A percentile compares a stretch with the other conserved stretches of the same genome.
These are phyloP conservation scores for Quillaja saponaria DNA, from an alignment of 306 rosid genomes.

Conservation along the genomic window DNA sequence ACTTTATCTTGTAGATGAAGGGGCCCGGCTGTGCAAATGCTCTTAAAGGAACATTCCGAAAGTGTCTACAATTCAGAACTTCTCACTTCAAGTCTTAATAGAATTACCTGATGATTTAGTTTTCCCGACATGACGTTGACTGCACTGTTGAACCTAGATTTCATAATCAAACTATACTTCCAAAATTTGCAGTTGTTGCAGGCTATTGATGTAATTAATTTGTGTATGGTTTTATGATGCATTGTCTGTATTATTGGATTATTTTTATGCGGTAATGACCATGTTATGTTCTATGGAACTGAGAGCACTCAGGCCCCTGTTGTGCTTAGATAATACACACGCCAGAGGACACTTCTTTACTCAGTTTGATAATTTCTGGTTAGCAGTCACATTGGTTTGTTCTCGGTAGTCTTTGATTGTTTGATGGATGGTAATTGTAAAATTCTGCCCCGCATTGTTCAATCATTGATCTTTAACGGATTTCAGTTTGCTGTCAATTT, in stretches of 20 bases:
- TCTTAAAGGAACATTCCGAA: not conserved
- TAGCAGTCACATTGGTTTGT: too few relatives aligned
- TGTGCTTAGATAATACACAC: too few relatives aligned
- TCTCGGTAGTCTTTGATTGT: too few relatives aligned
- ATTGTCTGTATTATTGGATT: conserved; percentile 11
- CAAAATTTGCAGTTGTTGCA: conserved; percentile 24
- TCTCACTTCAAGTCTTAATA: conserved; percentile 4
- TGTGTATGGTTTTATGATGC: conserved; percentile 44
- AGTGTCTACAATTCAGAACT: not conserved
- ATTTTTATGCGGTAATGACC: conserved; percentile 11
- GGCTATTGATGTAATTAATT: conserved; percentile 31
- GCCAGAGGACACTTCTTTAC: too few relatives aligned
- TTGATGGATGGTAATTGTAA: too few relatives aligned
- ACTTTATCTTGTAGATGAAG: not conserved
- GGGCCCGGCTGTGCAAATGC: not conserved
- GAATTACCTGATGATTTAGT: not conserved
- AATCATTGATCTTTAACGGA: too few relatives aligned
- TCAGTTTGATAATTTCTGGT: too few relatives aligned
- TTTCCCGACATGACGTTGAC: conserved; percentile 1
- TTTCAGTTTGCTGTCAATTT: too few relatives aligned
- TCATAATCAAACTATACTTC: conserved; percentile 10
- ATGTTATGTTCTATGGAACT: conserved; percentile 45
- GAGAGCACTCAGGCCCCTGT: conserved; percentile 53
- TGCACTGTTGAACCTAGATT: conserved; percentile 7
- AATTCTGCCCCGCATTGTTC: too few relatives aligned